These are phyloP conservation scores for Fusarium torreyae DNA, from an alignment of 2,329 filamentous ascomycete species.

Conservation along the genomic window DNA sequence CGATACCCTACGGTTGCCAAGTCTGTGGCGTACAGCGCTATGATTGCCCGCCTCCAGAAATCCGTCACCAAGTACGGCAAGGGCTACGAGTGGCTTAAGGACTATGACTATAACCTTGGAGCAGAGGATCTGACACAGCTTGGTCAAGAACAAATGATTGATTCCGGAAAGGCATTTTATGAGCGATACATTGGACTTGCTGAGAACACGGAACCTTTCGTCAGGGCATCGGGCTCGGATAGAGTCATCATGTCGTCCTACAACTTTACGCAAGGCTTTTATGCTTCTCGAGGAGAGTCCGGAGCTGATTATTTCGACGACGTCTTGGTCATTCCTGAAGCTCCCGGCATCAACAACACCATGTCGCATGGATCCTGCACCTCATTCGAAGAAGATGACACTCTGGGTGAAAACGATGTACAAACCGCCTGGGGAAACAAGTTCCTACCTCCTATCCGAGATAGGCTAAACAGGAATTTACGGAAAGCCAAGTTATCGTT, in stretches of 20 bases:
- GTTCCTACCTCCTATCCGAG: constrained; percentile 78
- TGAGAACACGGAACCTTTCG: constrained; percentile 72
- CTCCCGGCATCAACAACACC: constrained; percentile 80
- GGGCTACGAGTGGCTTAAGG: constrained; percentile 77
- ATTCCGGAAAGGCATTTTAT: constrained; percentile 84
- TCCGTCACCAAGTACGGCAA: constrained; percentile 69
- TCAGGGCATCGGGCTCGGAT: constrained; percentile 78
- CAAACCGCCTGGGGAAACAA: constrained; percentile 71
- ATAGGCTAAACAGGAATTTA: constrained; percentile 78
- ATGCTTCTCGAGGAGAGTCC: constrained; percentile 59
- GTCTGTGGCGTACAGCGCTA: constrained; percentile 72
- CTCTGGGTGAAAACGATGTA: constrained; percentile 64
- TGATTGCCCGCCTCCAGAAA: constrained; percentile 77
- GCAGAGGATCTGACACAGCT: constrained; percentile 78
- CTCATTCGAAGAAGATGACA: constrained; percentile 74
- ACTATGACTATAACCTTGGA: constrained; percentile 80
- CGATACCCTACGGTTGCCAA: constrained; percentile 83
- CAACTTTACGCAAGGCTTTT: constrained; percentile 83
- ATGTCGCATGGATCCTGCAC: constrained; percentile 81
- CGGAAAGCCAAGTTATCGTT: constrained; percentile 75
- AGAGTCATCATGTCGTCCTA: constrained; percentile 82
- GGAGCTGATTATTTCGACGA: constrained; percentile 64
- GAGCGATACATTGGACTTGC: constrained; percentile 78
- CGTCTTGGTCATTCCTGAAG: constrained; percentile 80
- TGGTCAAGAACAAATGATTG: constrained; percentile 77